phyloP scores from a whole-genome alignment of 2,329 filamentous ascomycete genomes.

The Nannizzia gypsea region DNA sequence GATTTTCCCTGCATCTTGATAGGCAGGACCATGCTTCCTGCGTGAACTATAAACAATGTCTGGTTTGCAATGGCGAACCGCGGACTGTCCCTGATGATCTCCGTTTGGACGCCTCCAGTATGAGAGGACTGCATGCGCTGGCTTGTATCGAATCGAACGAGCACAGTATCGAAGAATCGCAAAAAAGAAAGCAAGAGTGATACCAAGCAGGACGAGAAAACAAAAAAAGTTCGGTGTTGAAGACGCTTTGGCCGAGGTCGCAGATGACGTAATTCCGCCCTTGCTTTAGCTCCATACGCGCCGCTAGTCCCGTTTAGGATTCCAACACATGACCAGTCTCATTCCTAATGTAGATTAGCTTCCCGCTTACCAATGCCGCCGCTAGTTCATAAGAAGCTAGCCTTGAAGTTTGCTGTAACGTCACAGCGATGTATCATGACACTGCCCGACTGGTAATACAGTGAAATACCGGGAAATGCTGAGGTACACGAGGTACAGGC shows the following conservation, averaged over 20 bases:
- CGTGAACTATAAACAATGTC: neutral
- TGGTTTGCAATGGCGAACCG: neutral
- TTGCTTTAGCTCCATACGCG: neutral
- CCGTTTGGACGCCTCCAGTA: conserved; percentile 1
- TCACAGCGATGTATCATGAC: neutral
- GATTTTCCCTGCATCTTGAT: neutral
- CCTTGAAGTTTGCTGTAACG: neutral
- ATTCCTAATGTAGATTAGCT: neutral
- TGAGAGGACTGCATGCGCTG: neutral
- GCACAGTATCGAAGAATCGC: neutral
- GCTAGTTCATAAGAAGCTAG: neutral
- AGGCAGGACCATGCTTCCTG: conserved; percentile 1
- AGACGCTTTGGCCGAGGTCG: neutral
- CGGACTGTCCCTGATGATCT: neutral
- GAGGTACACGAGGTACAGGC: no score
- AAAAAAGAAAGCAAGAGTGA: neutral
- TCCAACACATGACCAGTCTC: neutral
- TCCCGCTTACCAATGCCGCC: neutral
- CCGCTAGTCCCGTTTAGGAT: neutral
- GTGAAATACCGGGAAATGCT: neutral
- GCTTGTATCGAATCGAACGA: neutral
- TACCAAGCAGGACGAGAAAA: neutral
- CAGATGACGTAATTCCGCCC: neutral
- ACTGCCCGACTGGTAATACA: neutral
- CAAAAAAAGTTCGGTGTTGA: neutral